Evolutionary conservation across 164 flowering plant species (phyloP), one percentile per base, ranked within the genome.

Genomic region (Amborella trichopoda): DNA sequence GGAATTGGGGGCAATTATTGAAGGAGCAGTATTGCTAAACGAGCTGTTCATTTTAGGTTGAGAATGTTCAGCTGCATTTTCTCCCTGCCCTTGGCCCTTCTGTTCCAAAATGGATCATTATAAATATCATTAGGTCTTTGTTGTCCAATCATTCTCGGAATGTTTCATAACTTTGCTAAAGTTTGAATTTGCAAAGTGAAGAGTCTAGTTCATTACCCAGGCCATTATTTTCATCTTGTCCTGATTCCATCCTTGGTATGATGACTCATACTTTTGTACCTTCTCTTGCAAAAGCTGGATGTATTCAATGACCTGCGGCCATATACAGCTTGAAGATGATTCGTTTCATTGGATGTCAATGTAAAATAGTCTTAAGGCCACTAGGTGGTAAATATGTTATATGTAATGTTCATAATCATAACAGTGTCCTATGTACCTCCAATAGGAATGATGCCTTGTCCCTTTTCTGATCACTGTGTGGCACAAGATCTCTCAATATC

Each of bases 361-460:
- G n/a, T n/a, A n/a, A n/a, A n/a, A 30, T 8, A 30, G 14, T 9
- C 34, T 30, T 30, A 30, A 8, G 1, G 34, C 34, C 34, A 8
- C 34, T 30, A 30, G 34, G 14, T 30, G 34, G 9, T 30, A 30
- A 30, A 9, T 30, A 8, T 30, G 0, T 30, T 30, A 9, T 8
- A 9, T 30, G 34, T 30, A 30, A 30, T 30, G 14, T 38, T 16
- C 41, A 38, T 22, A 38, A 38, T 16, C 41, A 16, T 16, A 11
- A 9, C 16, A 38, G 16, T 22, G 20, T 38, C 16, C 34, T 8
- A 38, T 8, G 16, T 65, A 90, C 98, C 94, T 91, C 96, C 39
- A 83, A 53, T 16, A 86, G 65, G 58, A 91, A 91, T 6, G 98
- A 87, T 23, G 98, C 98, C 16, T 94, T 91, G 53, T 91, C 98